These are phyloP conservation scores for Candida tropicalis DNA, from an alignment of 1,139 yeast genomes.

Conservation along the genomic window DNA sequence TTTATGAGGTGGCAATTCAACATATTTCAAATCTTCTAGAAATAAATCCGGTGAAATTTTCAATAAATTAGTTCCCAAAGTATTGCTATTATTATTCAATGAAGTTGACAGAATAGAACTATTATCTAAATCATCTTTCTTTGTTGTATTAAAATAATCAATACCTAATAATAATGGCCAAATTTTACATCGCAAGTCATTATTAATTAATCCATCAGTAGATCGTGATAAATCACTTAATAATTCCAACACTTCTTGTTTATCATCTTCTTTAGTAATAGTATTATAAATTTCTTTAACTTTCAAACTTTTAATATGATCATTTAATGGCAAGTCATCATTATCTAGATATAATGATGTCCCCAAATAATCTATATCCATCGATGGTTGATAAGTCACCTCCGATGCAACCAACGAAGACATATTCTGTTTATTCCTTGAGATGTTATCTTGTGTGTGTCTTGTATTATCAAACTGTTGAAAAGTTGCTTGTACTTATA, in stretches of 20 bases:
- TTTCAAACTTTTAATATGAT: conserved; percentile 39
- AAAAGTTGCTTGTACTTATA: too few relatives aligned
- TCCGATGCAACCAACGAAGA: conserved; percentile 9
- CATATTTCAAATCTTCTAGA: conserved; percentile 25
- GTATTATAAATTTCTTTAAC: conserved; percentile 37
- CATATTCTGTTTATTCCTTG: background rate
- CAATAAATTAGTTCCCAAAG: conserved; percentile 3
- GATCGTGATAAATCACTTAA: conserved; percentile 42
- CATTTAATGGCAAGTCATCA: conserved; percentile 41
- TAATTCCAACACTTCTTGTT: conserved; percentile 18
- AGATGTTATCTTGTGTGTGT: too few relatives aligned
- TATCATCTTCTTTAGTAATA: conserved; percentile 9
- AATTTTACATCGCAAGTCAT: conserved; percentile 39
- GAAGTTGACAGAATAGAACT: conserved; percentile 5
- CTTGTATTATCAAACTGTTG: too few relatives aligned
- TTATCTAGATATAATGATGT: conserved; percentile 48
- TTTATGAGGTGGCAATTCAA: conserved; percentile 49
- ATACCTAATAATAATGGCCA: conserved; percentile 52
- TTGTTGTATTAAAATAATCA: background rate
- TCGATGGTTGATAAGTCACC: conserved; percentile 17
- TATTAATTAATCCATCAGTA: conserved; percentile 51
- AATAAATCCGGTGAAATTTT: conserved; percentile 18
- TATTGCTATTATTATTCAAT: background rate
- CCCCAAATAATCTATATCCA: conserved; percentile 52
- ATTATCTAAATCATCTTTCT: background rate